Percentiles rank a stretch among this genome's conserved stretches.
These are phyloP conservation scores for Debaryomyces robertsiae DNA, from an alignment of 1,139 yeast species.

Conservation along the genomic window DNA sequence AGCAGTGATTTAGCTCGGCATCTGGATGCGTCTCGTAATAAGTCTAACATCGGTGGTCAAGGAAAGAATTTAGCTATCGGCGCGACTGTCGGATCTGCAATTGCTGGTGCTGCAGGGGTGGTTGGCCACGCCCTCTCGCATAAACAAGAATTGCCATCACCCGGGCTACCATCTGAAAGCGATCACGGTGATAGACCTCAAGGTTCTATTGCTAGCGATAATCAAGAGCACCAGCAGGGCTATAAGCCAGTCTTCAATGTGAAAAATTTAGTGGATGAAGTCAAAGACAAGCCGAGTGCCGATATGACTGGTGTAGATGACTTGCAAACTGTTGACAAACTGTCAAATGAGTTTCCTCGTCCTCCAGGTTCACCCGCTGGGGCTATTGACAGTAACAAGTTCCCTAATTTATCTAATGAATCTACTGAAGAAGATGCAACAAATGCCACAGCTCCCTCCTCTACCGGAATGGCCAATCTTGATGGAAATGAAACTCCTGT, in stretches of 20 bases:
- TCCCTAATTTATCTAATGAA: conserved; percentile 23
- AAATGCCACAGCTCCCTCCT: conserved; percentile 38
- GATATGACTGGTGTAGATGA: conserved; percentile 35
- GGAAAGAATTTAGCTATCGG: conserved; percentile 20
- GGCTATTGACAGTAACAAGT: conserved; percentile 16
- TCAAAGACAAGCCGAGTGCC: conserved; percentile 26
- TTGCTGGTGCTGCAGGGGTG: conserved; percentile 22
- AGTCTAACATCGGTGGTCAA: conserved; percentile 13
- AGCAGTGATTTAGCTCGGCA: conserved; percentile 31
- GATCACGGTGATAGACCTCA: conserved; percentile 7
- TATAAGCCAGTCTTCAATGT: conserved; percentile 8
- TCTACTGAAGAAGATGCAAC: conserved; percentile 22
- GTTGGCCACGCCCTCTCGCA: conserved; percentile 3
- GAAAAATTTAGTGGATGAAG: conserved; percentile 28
- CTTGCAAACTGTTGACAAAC: conserved; percentile 16
- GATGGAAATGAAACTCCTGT: conserved; percentile 53
- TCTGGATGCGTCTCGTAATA: neutral
- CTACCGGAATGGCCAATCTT: conserved; percentile 34
- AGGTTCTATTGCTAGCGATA: neutral
- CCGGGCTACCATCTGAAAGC: neutral
- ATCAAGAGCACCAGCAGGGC: neutral
- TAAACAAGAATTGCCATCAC: neutral
- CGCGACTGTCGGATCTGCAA: conserved; percentile 32
- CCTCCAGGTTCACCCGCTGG: conserved; percentile 11
- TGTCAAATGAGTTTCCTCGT: conserved; percentile 8